These are phyloP conservation scores for Ramaria rubella DNA, from an alignment of 768 basidiomycete species.

Conservation along the genomic window DNA sequence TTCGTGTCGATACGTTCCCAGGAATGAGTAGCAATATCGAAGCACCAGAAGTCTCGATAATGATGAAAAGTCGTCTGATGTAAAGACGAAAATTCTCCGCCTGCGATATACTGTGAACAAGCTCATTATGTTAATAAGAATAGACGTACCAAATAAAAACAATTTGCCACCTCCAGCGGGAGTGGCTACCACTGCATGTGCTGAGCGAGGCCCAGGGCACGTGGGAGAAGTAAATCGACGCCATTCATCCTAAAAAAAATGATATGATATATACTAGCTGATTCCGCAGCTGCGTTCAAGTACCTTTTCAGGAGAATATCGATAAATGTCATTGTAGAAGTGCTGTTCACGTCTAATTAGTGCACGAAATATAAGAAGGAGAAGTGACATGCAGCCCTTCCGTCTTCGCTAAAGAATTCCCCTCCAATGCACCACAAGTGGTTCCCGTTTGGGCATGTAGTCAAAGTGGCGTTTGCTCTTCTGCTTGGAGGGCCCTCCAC, in stretches of 20 bases:
- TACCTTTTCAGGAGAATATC: conserved; percentile 80
- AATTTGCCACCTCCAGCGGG: conserved; percentile 81
- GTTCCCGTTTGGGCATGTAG: conserved; percentile 71
- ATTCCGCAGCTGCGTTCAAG: conserved; percentile 1
- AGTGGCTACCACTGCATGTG: conserved; percentile 72
- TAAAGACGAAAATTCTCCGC: conserved; percentile 82
- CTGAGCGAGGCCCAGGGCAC: conserved; percentile 82
- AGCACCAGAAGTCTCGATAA: conserved; percentile 85
- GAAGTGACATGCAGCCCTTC: conserved; percentile 52
- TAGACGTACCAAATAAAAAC: conserved; percentile 62
- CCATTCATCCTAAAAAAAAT: conserved; percentile 68
- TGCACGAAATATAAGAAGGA: background rate
- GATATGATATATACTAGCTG: background rate
- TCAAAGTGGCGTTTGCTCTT: conserved; percentile 78
- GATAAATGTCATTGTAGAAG: conserved; percentile 83
- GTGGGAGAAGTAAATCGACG: conserved; percentile 75
- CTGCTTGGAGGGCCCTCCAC: conserved; percentile 77
- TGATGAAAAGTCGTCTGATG: conserved; percentile 83
- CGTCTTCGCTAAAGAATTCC: conserved; percentile 84
- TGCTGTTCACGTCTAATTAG: conserved; percentile 37
- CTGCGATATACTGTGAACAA: conserved; percentile 26
- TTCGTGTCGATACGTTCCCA: conserved; percentile 93
- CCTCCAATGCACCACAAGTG: conserved; percentile 83
- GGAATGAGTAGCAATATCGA: conserved; percentile 66
- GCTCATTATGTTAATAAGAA: background rate